Evolutionary conservation across 2,329 filamentous ascomycete genomes (phyloP).

Genomic region (Colletotrichum lentis): DNA sequence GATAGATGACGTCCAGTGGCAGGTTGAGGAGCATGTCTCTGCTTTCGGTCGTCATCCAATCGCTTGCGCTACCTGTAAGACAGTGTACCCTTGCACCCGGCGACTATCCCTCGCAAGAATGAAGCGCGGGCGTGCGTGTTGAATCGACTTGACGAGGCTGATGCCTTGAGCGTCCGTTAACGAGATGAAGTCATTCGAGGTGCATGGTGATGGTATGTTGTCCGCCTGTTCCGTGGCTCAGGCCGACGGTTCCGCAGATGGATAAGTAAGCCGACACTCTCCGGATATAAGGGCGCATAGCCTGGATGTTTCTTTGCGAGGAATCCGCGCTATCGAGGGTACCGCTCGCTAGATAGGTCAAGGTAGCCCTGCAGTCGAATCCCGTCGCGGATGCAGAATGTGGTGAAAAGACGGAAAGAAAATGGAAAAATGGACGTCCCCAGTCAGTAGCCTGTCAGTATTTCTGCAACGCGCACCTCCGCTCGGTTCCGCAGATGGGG

Average conservation of each 20-base stretch:
- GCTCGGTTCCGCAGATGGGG: slow-evolving; percentile 19
- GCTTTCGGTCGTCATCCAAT: slow-evolving; percentile 37
- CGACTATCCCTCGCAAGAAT: slow-evolving; percentile 32
- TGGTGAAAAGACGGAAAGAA: slow-evolving; percentile 2
- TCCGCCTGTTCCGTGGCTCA: not conserved
- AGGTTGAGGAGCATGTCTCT: slow-evolving; percentile 9
- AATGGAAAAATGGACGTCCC: slow-evolving; percentile 1
- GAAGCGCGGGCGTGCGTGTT: slow-evolving; percentile 6
- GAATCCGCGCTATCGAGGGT: slow-evolving; percentile 3
- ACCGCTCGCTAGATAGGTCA: slow-evolving; percentile 5
- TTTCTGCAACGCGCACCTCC: slow-evolving; percentile 6
- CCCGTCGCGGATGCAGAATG: slow-evolving; percentile 1
- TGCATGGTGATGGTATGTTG: slow-evolving; percentile 13
- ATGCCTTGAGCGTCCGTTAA: not conserved
- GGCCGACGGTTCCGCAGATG: not conserved
- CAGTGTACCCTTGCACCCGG: slow-evolving; percentile 28
- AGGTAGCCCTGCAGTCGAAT: slow-evolving; percentile 9
- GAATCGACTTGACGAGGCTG: slow-evolving; percentile 22
- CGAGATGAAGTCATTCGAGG: slow-evolving; percentile 21
- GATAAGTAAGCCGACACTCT: not conserved
- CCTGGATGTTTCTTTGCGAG: slow-evolving; percentile 6
- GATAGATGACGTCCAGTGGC: slow-evolving; percentile 25
- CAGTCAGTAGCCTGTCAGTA: not conserved
- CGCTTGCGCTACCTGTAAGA: slow-evolving; percentile 36
- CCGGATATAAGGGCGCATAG: not conserved